Evolutionary conservation across 2,329 filamentous ascomycete genomes (phyloP), one percentile per base, ranked within the genome.

Genomic region (Pseudogymnoascus sp.): DNA sequence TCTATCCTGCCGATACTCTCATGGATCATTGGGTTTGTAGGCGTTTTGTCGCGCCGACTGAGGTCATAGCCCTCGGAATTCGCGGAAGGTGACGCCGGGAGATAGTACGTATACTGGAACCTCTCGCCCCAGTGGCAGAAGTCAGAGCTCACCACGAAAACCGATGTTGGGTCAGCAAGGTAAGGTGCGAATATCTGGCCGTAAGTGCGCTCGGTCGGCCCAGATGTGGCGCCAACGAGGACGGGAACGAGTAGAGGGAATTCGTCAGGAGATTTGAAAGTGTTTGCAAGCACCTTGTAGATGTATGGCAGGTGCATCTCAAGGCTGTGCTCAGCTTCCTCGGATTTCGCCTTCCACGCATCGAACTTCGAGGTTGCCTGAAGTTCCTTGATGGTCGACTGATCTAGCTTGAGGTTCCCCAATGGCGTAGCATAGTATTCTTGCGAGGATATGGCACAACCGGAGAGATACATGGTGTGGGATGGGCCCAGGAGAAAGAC

Each of bases 281-380:
- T 79, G 62, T 79, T 76, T 59, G 81, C 70, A 2, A 85, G 80
- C 60, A 89, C 84, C 71, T 92, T 92, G 79, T 92, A 92, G 65
- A 97, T 88, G 71, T 95, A 97, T 0, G 94, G 93, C 7, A 97
- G 80, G 68, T 99, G 94, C 88, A 99, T 96, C 77, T 99, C 94
- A 1, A 97, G 82, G 59, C 90, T 96, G 75, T 99, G 94, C 74
- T 99, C 94, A 4, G 83, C 81, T 64, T 91, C 83, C 70, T 99
- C 94, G 5, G 85, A 79, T 3, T 77, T 69, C 15, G 74, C 75
- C 1, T 82, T 84, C 78, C 97, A 94, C 60, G 80, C 77, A 15
- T 81, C 75, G 71, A 89, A 88, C 61, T 79, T 76, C n/a, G 77
- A 78, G 3, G 80, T 82, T 2, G 74, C 69, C 60, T 78, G 71